phyloP scores from a whole-genome alignment of 306 rosid genomes.

The Aeschynomene evenia region DNA sequence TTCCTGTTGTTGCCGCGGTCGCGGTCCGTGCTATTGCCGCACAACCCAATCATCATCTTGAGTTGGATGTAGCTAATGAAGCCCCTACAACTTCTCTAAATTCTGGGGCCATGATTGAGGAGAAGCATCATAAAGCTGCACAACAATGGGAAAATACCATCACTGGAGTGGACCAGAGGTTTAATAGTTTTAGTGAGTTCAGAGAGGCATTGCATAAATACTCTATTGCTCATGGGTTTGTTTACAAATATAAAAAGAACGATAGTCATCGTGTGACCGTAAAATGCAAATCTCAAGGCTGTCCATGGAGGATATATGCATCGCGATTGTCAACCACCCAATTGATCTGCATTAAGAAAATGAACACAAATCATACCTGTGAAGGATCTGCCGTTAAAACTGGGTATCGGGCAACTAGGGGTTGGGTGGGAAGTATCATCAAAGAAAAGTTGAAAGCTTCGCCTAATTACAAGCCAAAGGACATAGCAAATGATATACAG shows the following conservation, averaged over 20 bases:
- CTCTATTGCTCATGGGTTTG: constrained; percentile 95
- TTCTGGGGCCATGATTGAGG: constrained; percentile 46
- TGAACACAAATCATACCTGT: constrained; percentile 76
- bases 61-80: constrained; percentile 44
- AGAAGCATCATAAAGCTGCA: constrained; percentile 74
- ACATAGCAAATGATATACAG: constrained; percentile 86
- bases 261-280: constrained; percentile 96
- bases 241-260: constrained; percentile 88
- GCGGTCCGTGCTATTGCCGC: constrained; percentile 41
- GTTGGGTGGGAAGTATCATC: constrained; percentile 97
- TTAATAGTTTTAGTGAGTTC: constrained; percentile 84
- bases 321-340: constrained; percentile 89
- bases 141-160: constrained; percentile 95
- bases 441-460: constrained; percentile 91
- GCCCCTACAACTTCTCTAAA: constrained; percentile 40
- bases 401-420: constrained; percentile 95
- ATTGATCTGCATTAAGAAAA: constrained; percentile 88
- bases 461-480: constrained; percentile 95
- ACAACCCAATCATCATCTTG: constrained; percentile 39
- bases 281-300: constrained; percentile 88
- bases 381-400: constrained; percentile 92
- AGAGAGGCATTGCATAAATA: constrained; percentile 93
- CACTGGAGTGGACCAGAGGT: constrained; percentile 94
- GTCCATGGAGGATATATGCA: constrained; percentile 97
- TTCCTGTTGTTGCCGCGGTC: constrained; percentile 56